Base-by-base conservation (phyloP, 192 early-diverging fungal species). In the Coemansia sp. region DNA sequence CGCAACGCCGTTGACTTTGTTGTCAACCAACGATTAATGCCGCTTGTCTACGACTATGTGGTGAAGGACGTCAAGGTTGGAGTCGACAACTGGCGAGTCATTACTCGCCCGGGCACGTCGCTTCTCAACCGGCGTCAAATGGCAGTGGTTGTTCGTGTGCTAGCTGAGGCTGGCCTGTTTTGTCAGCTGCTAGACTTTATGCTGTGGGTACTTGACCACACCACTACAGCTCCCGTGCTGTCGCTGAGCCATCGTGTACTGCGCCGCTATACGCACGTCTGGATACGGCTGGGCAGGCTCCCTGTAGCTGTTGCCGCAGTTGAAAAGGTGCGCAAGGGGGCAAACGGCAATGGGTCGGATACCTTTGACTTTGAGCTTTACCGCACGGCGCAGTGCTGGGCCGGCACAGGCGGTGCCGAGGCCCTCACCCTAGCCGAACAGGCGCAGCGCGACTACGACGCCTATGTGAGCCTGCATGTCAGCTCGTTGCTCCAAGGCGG, bases 51-150 rank as follows among this genome's bases (percentile, higher is more conserved):
- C 40, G 68, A 68, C 52, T 82, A 63, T 57, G 68, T 78, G 19
- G 81, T 82, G 27, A 71, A 72, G 46, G 81, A 74, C 11, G 70
- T 77, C 27, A 67, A 77, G 21, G 69, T 82, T 3, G 81, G 75
- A 17, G 81, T 57, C 8, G 87, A 90, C 58, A 92, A 92, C 61
- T 92, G 90, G 90, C 80, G 85, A 35, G 87, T 87, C n/a, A 88
- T 87, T 60, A 87, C 88, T 1, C 85, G 84, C 4, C 90, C 90
- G 5, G 90, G 90, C 0, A 77, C 88, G 0, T 88, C 88, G 18
- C 67, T 92, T 19, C 72, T 92, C n/a, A 92, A 90, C 58, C 70
- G 76, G 11, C 82, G 88, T 21, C 90, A 92, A 53, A 74, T 83
- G 32, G 72, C 83, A 0, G 76, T 82, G 0, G 36, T 80, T 35